These are phyloP conservation scores for Stentor coeruleus DNA, from an alignment of 73 alveolate genomes.

Conservation along the genomic window DNA sequence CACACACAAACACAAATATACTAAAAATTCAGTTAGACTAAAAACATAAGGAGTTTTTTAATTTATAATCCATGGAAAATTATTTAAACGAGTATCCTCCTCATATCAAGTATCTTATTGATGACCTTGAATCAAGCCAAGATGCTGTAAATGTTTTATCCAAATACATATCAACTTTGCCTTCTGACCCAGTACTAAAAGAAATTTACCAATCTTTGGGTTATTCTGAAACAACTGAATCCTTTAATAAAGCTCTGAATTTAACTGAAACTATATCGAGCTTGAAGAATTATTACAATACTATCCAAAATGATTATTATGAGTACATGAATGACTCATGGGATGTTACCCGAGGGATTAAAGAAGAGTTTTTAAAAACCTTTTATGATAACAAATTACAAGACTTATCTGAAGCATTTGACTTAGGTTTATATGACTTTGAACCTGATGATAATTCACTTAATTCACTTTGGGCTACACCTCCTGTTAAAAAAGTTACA, in stretches of 20 bases:
- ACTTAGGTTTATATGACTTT: background rate
- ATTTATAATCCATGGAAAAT: background rate
- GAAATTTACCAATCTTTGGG: background rate
- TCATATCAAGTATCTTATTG: background rate
- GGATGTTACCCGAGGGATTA: conserved; percentile 21
- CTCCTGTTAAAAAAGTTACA: background rate
- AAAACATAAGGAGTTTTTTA: too few species aligned
- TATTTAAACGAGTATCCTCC: background rate
- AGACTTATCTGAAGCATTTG: conserved; percentile 21
- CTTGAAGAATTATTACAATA: background rate
- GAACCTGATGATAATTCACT: conserved; percentile 17
- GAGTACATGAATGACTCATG: background rate
- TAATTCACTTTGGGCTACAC: background rate
- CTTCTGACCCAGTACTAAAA: background rate
- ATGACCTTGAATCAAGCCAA: background rate
- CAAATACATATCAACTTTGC: background rate
- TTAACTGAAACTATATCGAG: background rate
- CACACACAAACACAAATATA: too few species aligned
- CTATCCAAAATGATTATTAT: background rate
- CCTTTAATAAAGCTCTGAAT: background rate
- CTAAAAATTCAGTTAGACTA: too few species aligned
- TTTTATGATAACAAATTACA: background rate
- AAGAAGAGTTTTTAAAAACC: conserved; percentile 11
- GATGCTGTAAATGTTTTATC: background rate
- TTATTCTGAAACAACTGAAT: background rate